Percentiles rank a stretch among this genome's conserved stretches.
Evolutionary conservation across 2,329 filamentous ascomycete species (phyloP).

Genomic region (Microdochium paspali): DNA sequence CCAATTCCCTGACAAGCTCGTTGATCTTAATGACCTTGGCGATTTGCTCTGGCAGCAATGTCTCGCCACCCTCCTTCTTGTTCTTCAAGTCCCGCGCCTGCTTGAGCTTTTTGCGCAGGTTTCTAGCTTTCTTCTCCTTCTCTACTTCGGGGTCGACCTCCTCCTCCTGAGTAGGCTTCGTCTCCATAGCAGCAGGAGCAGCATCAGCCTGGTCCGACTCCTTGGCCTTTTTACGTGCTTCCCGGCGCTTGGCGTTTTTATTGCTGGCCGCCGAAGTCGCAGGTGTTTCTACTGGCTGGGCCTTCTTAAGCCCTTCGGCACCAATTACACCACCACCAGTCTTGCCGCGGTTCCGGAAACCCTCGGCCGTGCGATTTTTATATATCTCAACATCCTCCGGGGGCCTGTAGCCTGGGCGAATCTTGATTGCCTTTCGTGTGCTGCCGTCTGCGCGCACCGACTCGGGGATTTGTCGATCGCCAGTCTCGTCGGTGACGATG

Average conservation of each 20-base stretch:
- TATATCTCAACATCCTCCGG: conserved; percentile 95
- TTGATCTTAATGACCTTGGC: conserved; percentile 97
- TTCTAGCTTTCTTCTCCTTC: conserved; percentile 85
- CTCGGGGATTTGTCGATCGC: conserved; percentile 81
- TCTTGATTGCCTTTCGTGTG: conserved; percentile 87
- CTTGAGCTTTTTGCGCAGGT: conserved; percentile 86
- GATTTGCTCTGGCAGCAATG: conserved; percentile 84
- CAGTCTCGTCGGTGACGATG: conserved; percentile 67
- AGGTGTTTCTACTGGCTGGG: conserved; percentile 32
- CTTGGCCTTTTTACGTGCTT: conserved; percentile 46
- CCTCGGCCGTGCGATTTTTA: conserved; percentile 83
- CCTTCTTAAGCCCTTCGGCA: conserved; percentile 48
- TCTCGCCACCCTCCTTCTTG: conserved; percentile 82
- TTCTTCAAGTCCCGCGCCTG: conserved; percentile 84
- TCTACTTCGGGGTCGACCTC: conserved; percentile 62
- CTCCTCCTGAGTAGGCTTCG: conserved; percentile 19
- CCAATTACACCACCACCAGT: conserved; percentile 59
- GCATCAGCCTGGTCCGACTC: conserved; percentile 44
- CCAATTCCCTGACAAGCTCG: conserved; percentile 82
- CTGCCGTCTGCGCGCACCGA: conserved; percentile 82
- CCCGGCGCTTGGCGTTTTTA: conserved; percentile 77
- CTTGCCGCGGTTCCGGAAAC: conserved; percentile 66
- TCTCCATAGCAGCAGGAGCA: conserved; percentile 5
- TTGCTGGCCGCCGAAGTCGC: conserved; percentile 46
- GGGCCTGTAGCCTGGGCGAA: conserved; percentile 85